These are phyloP conservation scores for Dunaliella primolecta DNA, from an alignment of 139 green algal species.

Conservation along the genomic window DNA sequence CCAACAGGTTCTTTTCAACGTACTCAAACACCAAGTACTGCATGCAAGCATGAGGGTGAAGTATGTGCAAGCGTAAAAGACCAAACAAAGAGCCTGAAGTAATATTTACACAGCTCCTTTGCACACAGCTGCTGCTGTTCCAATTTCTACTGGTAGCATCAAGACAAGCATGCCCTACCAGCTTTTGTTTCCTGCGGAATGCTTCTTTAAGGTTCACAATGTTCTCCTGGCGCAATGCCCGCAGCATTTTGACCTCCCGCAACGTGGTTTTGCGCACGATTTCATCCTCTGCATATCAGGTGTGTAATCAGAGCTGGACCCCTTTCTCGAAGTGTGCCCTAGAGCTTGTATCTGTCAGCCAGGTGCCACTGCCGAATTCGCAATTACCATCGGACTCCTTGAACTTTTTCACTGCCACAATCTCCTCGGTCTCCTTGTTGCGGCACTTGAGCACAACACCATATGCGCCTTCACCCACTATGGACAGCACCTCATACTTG, in stretches of 20 bases:
- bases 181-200: constrained; percentile 75
- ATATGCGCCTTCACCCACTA: constrained; percentile 87
- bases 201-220: constrained; percentile 88
- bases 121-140: no score
- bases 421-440: constrained; percentile 74
- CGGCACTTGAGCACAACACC: constrained; percentile 81
- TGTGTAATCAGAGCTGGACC: constrained; percentile 10
- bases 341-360: no score
- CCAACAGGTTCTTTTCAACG: constrained; percentile 78
- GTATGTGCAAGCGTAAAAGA: no score
- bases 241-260: constrained; percentile 83
- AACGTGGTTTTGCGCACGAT: constrained; percentile 82
- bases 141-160: no score
- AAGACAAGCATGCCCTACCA: constrained; percentile 65
- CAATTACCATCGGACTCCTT: constrained; percentile 77
- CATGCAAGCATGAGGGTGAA: constrained; percentile 6
- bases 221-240: constrained; percentile 73
- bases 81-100: no score
- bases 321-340: not conserved
- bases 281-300: constrained; percentile 64
- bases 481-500: constrained; percentile 56
- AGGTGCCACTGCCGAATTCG: no score
- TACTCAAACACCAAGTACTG: constrained; percentile 94
- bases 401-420: constrained; percentile 94
- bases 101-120: no score